A percentile compares a stretch with the other conserved stretches of the same genome.
These are phyloP conservation scores for Dalbergia cochinchinensis DNA, from an alignment of 306 rosid species.

Conservation along the genomic window DNA sequence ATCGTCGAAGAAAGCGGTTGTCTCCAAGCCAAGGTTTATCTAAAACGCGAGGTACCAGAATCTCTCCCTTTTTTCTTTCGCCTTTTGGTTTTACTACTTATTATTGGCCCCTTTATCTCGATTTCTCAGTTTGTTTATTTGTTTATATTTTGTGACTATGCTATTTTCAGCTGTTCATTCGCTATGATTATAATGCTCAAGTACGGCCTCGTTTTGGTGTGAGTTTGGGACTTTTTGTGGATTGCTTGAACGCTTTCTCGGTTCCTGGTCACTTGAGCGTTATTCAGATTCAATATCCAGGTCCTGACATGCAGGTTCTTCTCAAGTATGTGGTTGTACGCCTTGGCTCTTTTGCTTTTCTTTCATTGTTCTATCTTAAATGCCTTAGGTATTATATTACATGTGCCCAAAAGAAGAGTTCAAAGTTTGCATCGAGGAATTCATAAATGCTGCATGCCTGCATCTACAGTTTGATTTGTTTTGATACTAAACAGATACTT, in stretches of 20 bases:
- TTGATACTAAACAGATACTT: neutral
- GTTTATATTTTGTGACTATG: neutral
- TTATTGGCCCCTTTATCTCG: neutral
- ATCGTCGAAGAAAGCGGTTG: conserved; percentile 88
- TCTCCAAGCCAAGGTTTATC: conserved; percentile 95
- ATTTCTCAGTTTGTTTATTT: neutral
- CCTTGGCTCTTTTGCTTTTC: neutral
- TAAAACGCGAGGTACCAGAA: conserved; percentile 80
- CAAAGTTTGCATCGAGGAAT: neutral
- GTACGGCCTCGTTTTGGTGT: conserved; percentile 91
- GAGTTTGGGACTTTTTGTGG: conserved; percentile 84
- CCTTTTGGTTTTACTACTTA: neutral
- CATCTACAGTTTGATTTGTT: neutral
- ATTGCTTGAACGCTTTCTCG: conserved; percentile 86
- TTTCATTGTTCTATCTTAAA: neutral
- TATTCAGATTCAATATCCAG: conserved; percentile 86
- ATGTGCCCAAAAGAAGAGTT: neutral
- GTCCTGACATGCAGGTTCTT: conserved; percentile 95
- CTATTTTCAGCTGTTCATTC: conserved; percentile 68
- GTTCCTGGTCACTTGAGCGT: conserved; percentile 70
- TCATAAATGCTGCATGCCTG: neutral
- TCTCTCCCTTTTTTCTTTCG: neutral
- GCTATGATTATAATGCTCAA: conserved; percentile 77
- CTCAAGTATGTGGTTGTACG: conserved; percentile 67
- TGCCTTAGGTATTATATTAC: neutral